These are phyloP conservation scores for Dipteronia sinensis DNA, from an alignment of 345 rosid species.

Conservation along the genomic window DNA sequence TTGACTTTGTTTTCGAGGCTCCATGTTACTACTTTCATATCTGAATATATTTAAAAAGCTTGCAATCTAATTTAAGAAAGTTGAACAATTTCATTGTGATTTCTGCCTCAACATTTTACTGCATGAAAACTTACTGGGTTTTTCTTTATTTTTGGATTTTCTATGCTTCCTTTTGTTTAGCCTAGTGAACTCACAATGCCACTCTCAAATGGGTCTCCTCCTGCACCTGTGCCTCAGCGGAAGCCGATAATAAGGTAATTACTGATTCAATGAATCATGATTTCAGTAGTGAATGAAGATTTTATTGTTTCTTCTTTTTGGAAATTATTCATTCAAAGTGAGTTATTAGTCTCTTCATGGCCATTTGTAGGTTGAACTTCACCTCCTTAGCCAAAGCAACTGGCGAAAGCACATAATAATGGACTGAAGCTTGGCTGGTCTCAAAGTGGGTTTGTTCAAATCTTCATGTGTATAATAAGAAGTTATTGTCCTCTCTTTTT, in stretches of 20 bases:
- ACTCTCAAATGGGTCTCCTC: constrained; percentile 26
- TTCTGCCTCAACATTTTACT: not conserved
- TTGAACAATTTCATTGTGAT: not conserved
- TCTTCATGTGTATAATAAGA: constrained; percentile 5
- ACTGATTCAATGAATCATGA: not conserved
- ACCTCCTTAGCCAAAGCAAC: constrained; percentile 70
- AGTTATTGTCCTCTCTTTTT: not conserved
- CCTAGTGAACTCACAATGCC: constrained; percentile 54
- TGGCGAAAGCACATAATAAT: constrained; percentile 37
- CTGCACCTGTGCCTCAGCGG: constrained; percentile 46
- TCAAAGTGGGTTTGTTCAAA: not conserved
- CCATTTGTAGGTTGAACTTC: constrained; percentile 66
- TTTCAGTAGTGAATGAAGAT: not conserved
- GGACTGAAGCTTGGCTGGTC: not conserved
- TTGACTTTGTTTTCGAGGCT: not conserved
- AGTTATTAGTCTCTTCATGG: not conserved
- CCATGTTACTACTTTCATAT: not conserved
- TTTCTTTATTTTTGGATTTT: not conserved
- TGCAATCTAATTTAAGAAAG: not conserved
- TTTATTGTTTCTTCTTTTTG: not conserved
- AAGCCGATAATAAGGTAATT: constrained; percentile 83
- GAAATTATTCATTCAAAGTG: not conserved
- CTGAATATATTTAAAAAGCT: not conserved
- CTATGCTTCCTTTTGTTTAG: constrained; percentile 37
- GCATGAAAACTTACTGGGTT: not conserved